phyloP scores from a whole-genome alignment of 2,329 filamentous ascomycete species.

The Zymoseptoria tritici region DNA sequence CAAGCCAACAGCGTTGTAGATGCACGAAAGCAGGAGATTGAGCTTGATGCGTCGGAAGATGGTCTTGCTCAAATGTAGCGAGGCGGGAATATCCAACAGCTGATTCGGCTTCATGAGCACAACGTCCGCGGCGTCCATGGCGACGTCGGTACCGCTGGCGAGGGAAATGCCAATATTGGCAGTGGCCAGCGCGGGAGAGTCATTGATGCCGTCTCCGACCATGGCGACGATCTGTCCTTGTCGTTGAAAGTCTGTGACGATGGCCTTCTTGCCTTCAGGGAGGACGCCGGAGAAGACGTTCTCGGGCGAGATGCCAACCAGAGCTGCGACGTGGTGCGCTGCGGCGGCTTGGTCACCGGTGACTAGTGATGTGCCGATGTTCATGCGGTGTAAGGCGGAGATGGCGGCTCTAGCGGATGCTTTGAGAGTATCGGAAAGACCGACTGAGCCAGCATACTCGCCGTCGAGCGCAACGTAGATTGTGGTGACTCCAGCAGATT shows the following conservation, averaged over 20 bases:
- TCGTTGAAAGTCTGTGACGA: slow-evolving; percentile 69
- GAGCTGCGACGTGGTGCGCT: slow-evolving; percentile 71
- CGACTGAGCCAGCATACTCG: slow-evolving; percentile 71
- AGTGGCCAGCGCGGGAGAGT: slow-evolving; percentile 88
- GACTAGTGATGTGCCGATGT: slow-evolving; percentile 81
- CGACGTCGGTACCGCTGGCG: slow-evolving; percentile 86
- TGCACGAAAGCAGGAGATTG: slow-evolving; percentile 85
- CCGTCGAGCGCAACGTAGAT: slow-evolving; percentile 87
- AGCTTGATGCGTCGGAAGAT: slow-evolving; percentile 93
- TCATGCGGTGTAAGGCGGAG: slow-evolving; percentile 73
- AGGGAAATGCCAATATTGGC: slow-evolving; percentile 92
- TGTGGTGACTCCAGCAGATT: slow-evolving; percentile 66
- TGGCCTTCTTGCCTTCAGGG: slow-evolving; percentile 82
- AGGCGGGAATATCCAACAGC: slow-evolving; percentile 84
- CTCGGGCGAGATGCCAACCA: slow-evolving; percentile 69
- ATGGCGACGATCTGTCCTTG: slow-evolving; percentile 77
- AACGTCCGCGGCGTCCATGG: slow-evolving; percentile 93
- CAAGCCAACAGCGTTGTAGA: slow-evolving; percentile 85
- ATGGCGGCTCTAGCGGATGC: slow-evolving; percentile 75
- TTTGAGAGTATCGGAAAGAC: slow-evolving; percentile 86
- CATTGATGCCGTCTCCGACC: slow-evolving; percentile 98
- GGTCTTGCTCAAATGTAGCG: slow-evolving; percentile 68
- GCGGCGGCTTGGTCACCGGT: slow-evolving; percentile 86
- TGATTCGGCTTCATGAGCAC: slow-evolving; percentile 92
- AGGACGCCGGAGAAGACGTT: slow-evolving; percentile 82